These are phyloP conservation scores for Phytophthora tubulina DNA, from an alignment of 352 stramenopile genomes.

Conservation along the genomic window DNA sequence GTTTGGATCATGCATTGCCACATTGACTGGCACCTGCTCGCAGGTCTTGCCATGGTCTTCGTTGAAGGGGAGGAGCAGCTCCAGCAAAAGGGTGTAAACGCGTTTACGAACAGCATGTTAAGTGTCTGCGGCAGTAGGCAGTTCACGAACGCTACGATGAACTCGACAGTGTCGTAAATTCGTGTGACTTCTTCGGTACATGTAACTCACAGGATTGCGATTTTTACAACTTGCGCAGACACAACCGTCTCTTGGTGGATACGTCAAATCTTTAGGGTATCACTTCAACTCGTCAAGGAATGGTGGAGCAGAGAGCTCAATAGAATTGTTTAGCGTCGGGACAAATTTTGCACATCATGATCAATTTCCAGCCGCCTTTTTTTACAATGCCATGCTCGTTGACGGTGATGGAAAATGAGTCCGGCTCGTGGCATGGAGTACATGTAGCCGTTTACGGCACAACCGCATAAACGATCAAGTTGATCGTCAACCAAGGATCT, in stretches of 20 bases:
- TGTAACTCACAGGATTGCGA: no score
- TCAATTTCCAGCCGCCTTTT: slow-evolving; percentile 6
- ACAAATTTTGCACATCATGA: slow-evolving; percentile 10
- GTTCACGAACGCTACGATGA: no score
- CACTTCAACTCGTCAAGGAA: neutral
- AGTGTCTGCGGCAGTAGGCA: no score
- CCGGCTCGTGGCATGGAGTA: neutral
- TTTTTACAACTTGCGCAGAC: neutral
- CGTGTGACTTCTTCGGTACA: no score
- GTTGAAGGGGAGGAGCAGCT: slow-evolving; percentile 36
- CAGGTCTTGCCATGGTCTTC: slow-evolving; percentile 40
- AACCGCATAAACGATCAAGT: neutral
- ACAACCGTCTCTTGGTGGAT: slow-evolving; percentile 7
- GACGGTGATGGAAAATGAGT: slow-evolving; percentile 1
- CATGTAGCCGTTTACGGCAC: neutral
- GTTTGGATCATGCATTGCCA: slow-evolving; percentile 56
- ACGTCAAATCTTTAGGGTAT: slow-evolving; percentile 2
- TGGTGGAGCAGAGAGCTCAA: slow-evolving; percentile 4
- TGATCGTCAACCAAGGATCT: neutral
- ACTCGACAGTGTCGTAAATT: no score
- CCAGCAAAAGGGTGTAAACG: neutral
- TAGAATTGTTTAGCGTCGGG: neutral
- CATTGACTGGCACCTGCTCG: slow-evolving; percentile 47
- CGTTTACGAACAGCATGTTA: no score
- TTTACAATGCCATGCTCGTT: neutral